Evolutionary conservation across 768 basidiomycete genomes (phyloP), one percentile per base, ranked within the genome.

Genomic region (Daedalea quercina): DNA sequence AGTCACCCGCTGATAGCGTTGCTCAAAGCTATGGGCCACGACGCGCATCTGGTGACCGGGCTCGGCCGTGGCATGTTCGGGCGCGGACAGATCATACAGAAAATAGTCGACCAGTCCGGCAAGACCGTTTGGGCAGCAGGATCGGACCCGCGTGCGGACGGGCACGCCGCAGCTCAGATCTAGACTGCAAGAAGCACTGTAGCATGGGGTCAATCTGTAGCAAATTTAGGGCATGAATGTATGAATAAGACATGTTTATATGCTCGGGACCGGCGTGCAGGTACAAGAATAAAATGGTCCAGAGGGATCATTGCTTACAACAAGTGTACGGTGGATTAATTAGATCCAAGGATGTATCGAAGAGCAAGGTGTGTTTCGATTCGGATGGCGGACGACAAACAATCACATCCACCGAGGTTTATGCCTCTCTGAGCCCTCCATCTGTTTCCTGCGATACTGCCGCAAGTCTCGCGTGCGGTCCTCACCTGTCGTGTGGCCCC

Each of bases 51-150:
- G 0, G 78, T 85, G 3, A 72, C 60, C 4, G 89, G 88, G 1
- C 84, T 82, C 63, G 67, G 65, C 37, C 76, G 89, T 50, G 73
- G 69, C 2, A 75, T 84, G 74, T 75, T 94, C 71, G 91, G 92
- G 22, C 79, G 90, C 1, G 91, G 92, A 4, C 91, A 97, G 71
- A 73, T 97, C 52, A 96, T 98, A 57, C 93, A 95, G 69, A 86
- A 79, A 66, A 67, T 90, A 19, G 70, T 76, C 7, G 79, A 85
- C 64, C 70, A 69, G 44, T 80, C 82, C 25, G 89, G 90, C 13
- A 73, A 70, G 65, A 71, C 77, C n/a, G 87, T 94, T 3, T 98
- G 96, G 96, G 94, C 90, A 1, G 95, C 90, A 22, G 95, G 94
- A 6, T 92, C 88, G 3, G 96, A 99, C 67, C 81, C 80, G 52